Evolutionary conservation across 768 basidiomycete genomes (phyloP).

Genomic region (Kwoniella newhampshirensis): DNA sequence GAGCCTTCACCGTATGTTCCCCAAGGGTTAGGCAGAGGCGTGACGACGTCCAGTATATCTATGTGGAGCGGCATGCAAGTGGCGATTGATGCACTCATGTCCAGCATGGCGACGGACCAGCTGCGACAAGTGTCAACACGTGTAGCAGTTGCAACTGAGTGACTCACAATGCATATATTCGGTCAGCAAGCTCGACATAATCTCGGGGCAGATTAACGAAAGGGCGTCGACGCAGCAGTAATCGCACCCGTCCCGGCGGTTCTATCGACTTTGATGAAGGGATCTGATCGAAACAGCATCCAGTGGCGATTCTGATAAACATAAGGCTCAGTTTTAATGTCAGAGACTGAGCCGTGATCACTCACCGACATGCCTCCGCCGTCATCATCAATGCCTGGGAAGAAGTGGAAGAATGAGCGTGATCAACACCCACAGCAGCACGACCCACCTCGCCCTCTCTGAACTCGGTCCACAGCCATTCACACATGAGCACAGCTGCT

Average conservation of each 20-base stretch:
- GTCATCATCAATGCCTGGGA: slow-evolving; percentile 1
- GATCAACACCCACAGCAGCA: too few relatives aligned
- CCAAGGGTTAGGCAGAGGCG: slow-evolving; percentile 10
- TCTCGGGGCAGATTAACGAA: background rate
- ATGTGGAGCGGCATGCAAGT: background rate
- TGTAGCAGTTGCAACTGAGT: background rate
- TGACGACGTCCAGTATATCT: background rate
- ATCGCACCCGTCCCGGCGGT: background rate
- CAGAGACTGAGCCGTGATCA: background rate
- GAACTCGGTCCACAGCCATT: slow-evolving; percentile 2
- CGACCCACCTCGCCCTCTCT: slow-evolving; percentile 11
- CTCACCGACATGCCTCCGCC: slow-evolving; percentile 7
- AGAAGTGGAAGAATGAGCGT: too few relatives aligned
- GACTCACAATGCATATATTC: slow-evolving; percentile 17
- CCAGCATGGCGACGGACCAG: slow-evolving; percentile 11
- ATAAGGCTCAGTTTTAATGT: background rate
- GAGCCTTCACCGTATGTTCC: background rate
- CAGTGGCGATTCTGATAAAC: slow-evolving; percentile 3
- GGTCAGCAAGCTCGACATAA: slow-evolving; percentile 7
- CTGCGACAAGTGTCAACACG: background rate
- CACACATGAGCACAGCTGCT: slow-evolving; percentile 6
- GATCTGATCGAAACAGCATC: slow-evolving; percentile 6
- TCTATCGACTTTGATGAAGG: background rate
- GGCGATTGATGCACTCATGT: slow-evolving; percentile 2
- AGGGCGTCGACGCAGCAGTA: background rate